Percentiles rank a stretch among this genome's conserved stretches.
Evolutionary conservation across 306 rosid genomes (phyloP).

Genomic region (Trifolium pratense): DNA sequence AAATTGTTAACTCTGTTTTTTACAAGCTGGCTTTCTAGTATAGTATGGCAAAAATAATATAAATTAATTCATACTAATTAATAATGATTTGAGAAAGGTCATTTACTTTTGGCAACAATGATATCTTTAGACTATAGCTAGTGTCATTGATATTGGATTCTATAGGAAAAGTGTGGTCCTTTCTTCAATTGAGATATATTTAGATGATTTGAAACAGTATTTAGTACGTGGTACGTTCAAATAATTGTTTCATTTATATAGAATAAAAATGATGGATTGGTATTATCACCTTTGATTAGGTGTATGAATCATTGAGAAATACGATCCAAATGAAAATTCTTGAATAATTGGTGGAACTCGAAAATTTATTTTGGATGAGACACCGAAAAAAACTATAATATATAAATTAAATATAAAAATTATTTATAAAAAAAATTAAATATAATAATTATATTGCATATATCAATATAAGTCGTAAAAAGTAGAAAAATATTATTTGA

Average conservation of each 20-base stretch:
- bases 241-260: background rate
- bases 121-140: conserved; percentile 11
- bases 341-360: too few species aligned
- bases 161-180: background rate
- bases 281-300: background rate
- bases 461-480: too few species aligned
- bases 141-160: background rate
- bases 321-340: background rate
- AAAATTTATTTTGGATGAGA: too few species aligned
- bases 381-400: too few species aligned
- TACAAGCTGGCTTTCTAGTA: background rate
- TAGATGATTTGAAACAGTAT: background rate
- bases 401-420: too few species aligned
- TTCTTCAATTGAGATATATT: background rate
- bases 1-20: background rate
- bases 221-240: background rate
- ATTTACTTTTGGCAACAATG: background rate
- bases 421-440: too few species aligned
- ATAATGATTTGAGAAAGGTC: background rate
- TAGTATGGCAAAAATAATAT: background rate
- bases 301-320: background rate
- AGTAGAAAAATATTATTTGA: too few species aligned
- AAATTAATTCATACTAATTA: background rate
- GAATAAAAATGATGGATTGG: background rate
- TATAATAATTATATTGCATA: too few species aligned